phyloP scores from a whole-genome alignment of 805 yeast genomes.

The Wickerhamiella alocasiicola region DNA sequence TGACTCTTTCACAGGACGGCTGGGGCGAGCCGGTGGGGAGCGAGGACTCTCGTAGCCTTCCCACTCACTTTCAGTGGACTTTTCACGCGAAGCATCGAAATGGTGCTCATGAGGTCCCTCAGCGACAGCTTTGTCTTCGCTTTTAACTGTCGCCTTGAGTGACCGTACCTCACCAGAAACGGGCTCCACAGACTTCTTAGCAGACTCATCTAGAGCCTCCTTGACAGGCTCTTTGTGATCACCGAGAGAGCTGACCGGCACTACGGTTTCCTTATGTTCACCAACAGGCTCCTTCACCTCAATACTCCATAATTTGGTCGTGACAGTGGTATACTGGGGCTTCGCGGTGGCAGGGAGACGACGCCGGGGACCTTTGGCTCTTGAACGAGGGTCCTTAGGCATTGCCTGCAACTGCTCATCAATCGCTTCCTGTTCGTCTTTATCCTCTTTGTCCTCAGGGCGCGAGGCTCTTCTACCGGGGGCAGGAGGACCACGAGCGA shows the following conservation, averaged over 20 bases:
- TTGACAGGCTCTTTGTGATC: background rate
- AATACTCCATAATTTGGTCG: constrained; percentile 16
- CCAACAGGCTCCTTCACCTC: no score
- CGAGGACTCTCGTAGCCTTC: no score
- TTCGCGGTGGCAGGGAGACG: constrained; percentile 26
- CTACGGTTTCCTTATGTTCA: no score
- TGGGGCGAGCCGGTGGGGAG: no score
- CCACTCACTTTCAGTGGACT: no score
- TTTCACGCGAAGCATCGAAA: no score
- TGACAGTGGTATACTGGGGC: constrained; percentile 16
- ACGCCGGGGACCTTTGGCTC: constrained; percentile 25
- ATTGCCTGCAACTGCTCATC: constrained; percentile 2
- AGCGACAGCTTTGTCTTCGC: no score
- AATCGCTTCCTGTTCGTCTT: constrained; percentile 8
- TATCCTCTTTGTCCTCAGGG: constrained; percentile 16
- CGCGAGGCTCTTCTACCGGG: constrained; percentile 12
- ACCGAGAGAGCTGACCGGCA: background rate
- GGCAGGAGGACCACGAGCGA: constrained; percentile 20
- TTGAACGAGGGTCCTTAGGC: constrained; percentile 15
- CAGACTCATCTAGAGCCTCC: background rate
- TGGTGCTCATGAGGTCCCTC: no score
- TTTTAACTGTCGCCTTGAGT: no score
- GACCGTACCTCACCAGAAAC: background rate
- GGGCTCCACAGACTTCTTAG: background rate
- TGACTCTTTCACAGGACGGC: no score